These are phyloP conservation scores for Elongisporangium undulatum DNA, from an alignment of 352 stramenopile genomes.

Conservation along the genomic window DNA sequence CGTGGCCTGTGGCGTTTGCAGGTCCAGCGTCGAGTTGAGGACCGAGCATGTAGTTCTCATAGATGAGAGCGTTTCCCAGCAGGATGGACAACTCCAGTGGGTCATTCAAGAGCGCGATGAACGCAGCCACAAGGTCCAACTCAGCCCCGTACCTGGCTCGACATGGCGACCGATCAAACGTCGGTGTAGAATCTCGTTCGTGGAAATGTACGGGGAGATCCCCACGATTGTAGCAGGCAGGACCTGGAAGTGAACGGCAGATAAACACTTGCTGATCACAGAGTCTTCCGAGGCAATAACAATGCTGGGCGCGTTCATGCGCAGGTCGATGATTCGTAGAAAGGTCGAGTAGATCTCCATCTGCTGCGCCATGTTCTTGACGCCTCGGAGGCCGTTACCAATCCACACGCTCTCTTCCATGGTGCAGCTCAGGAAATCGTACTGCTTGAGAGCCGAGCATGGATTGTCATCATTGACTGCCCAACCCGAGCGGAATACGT, in stretches of 20 bases:
- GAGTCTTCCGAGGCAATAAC: constrained; percentile 8
- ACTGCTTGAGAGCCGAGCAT: constrained; percentile 18
- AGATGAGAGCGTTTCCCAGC: constrained; percentile 9
- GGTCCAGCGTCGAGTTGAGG: no score
- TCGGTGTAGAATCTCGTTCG: constrained; percentile 15
- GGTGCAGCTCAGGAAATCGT: constrained; percentile 30
- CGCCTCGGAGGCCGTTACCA: constrained; percentile 21
- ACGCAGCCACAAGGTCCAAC: constrained; percentile 19
- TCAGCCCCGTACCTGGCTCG: constrained; percentile 1
- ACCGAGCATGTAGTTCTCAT: constrained; percentile 14
- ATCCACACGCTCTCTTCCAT: constrained; percentile 31
- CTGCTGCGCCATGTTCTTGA: constrained; percentile 33
- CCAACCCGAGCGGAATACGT: constrained; percentile 17
- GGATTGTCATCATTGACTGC: constrained; percentile 4
- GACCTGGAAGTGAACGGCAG: constrained; percentile 18
- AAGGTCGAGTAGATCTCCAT: constrained; percentile 39
- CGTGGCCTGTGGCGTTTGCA: no score
- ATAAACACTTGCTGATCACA: constrained; percentile 18
- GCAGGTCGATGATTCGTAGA: constrained; percentile 30
- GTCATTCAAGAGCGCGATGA: no score
- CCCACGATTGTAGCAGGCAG: constrained; percentile 17
- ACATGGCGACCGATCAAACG: constrained; percentile 20
- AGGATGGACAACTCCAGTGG: constrained; percentile 3
- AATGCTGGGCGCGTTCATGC: constrained; percentile 24
- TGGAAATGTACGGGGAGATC: constrained; percentile 21